Evolutionary conservation across 192 early-diverging fungal species (phyloP), one percentile per base, ranked within the genome.

Genomic region (Entophlyctis helioformis): DNA sequence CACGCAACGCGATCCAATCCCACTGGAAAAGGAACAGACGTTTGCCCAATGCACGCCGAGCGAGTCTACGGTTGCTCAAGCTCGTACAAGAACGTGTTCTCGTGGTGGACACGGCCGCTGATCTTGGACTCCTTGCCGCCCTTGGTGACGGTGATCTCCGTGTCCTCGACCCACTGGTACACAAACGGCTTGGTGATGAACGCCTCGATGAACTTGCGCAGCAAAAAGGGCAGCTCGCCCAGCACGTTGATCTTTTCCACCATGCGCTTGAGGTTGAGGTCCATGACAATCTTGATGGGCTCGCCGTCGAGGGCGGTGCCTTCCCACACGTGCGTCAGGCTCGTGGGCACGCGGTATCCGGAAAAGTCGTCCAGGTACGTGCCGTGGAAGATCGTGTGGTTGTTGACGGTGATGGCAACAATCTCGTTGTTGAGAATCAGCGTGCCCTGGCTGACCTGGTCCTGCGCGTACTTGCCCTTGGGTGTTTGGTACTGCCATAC

Each of bases 161-260:
- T 78, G 27, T 81, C 76, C 42, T 90, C 82, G 44, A 84, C 77
- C 81, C 91, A 92, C 62, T 97, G 89, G 60, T 92, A 97, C 26
- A 90, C 74, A 51, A 82, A 95, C 28, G 93, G 93, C 50, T 86
- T 85, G 19, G 89, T 90, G 26, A 97, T 83, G 50, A 93, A 81
- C 0, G 89, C 82, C 67, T 93, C 85, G 33, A 97, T 87, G 36
- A 93, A 57, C 50, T 85, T 90, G 40, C 84, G 76, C n/a, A 97
- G 41, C 32, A 94, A 63, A 60, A 74, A 97, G 13, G 93, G 91
- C 57, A 97, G 76, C 55, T 90, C 88, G n/a, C 71, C 62, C 29
- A 97, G 63, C 12, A 94, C 73, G 59, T 97, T 89, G 42, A 97
- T 84, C 48, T 88, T 89, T 42, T 87, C 86, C 32, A 82, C 57